A percentile compares a stretch with the other conserved stretches of the same genome.
Conservation (phyloP, 2,329 filamentous ascomycete species). For the Nigrospora osmanthi region DNA sequence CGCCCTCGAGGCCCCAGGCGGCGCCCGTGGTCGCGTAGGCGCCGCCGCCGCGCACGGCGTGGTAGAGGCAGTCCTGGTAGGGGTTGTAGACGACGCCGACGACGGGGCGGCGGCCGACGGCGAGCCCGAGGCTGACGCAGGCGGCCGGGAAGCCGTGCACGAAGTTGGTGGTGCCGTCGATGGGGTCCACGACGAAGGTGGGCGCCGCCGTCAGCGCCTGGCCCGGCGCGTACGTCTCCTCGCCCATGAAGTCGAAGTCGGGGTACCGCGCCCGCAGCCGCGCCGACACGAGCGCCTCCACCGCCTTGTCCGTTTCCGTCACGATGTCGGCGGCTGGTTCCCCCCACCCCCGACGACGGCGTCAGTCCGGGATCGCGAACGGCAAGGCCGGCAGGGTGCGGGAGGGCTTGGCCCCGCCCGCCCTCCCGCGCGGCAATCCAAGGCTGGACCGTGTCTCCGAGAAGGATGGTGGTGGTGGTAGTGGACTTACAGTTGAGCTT, state of each 20-base stretch:
- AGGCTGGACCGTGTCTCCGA: conserved; percentile 2
- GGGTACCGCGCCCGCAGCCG: conserved; percentile 47
- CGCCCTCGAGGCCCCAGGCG: conserved; percentile 27
- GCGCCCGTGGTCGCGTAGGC: conserved; percentile 47
- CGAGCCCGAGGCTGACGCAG: conserved; percentile 69
- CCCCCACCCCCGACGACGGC: no score
- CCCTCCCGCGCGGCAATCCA: no score
- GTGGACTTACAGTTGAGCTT: conserved; percentile 55
- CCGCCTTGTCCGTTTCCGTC: conserved; percentile 59
- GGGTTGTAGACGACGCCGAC: conserved; percentile 79
- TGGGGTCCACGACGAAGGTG: conserved; percentile 76
- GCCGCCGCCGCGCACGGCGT: conserved; percentile 59
- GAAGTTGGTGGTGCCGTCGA: conserved; percentile 79
- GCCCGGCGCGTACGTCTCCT: conserved; percentile 69
- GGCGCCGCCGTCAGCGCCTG: conserved; percentile 53
- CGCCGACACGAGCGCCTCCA: conserved; percentile 53
- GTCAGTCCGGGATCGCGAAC: no score
- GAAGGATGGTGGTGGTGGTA: conserved; percentile 9
- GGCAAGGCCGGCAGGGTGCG: no score
- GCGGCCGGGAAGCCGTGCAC: conserved; percentile 69
- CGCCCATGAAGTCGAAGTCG: conserved; percentile 58
- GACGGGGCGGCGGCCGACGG: conserved; percentile 50
- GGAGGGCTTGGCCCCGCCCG: no score
- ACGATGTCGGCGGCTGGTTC: conserved; percentile 56
- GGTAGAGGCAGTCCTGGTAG: conserved; percentile 62